Base-by-base conservation (phyloP, 306 rosid species). In the Lathyrus oleraceus region DNA sequence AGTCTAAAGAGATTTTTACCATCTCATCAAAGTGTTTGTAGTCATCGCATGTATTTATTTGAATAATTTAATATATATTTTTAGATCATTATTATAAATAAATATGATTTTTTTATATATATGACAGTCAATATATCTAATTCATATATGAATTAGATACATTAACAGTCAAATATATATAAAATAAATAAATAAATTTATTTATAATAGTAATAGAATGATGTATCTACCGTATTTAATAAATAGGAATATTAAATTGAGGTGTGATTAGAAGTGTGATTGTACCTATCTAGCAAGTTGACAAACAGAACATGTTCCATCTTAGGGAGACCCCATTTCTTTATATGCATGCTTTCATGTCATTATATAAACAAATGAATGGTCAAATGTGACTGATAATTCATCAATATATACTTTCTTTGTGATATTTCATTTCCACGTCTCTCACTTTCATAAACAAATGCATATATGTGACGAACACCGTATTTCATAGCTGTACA, bases 381-480 rank as follows among this genome's bases (percentile, higher is more conserved):
- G 82, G 90, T 86, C 87, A 81, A 80, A 71, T 54, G 77, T 69
- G 80, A 78, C 80, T 58, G 76, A 72, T 59, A 74, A 82, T 48
- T 63, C 76, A 53, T 60, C 61, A 1, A 28, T 47, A 43, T 69
- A 53, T 21, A 27, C 54, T 71, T 65, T 45, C 35, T 49, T 65
- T 40, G 68, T 78, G 68, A 73, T 57, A 40, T 69, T 61, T 72
- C 79, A 36, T 74, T 17, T 49, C 65, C 8, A 51, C 54, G 42
- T 73, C 39, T 67, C 71, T 73, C 66, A 19, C 58, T 77, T 38
- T 45, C 52, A 39, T n/a, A 65, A 63, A 17, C 28, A 60, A 15
- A 52, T 53, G 72, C 72, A 76, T 45, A 28, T 66, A n/a, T 54
- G 8, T 54, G 4, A 48, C 16, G 2, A 53, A 54, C 2, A 71